Evolutionary conservation across 192 early-diverging fungal species (phyloP), one percentile per base, ranked within the genome.

Genomic region (Anaeromyces robustus): DNA sequence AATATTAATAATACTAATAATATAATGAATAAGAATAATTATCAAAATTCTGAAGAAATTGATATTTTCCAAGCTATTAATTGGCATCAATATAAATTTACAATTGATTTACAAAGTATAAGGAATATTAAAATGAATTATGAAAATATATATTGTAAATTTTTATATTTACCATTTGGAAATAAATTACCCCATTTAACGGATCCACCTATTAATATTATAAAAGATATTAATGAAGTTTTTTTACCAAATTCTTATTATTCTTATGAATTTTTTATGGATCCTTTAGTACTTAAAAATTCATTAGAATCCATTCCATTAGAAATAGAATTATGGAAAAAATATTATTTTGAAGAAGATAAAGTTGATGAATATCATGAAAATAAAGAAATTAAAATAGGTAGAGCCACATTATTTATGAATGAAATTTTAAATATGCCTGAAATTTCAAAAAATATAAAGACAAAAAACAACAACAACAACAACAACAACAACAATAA

Each of bases 211-310:
- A 77, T 84, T 43, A n/a, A 77, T 26, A 77, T 86, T 26, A 13
- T 77, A 4, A n/a, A n/a, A n/a, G 37, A 77, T 30, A 78, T 29
- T 80, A 78, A 79, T 30, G 88, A 88, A 29, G 77, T 79, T 14
- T 81, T 84, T 18, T 77, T 89, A 22, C 86, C 86, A 18, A 78
- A 88, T 80, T 77, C 86, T 17, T 89, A 87, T 77, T 86, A 84
- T 80, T 85, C 87, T 4, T 90, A 87, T 79, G 89, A 90, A 79
- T 90, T 90, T 82, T 86, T 88, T 5, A 90, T 90, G 89, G 79
- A 77, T 29, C 77, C 78, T 17, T 78, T 83, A 28, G 81, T 84
- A 17, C 81, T 90, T n/a, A 39, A 78, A 80, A 85, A 83, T 22
- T 87, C 84, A 37, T 80, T 90, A 19, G 85, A 89, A 52, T 85